Evolutionary conservation across 2,329 filamentous ascomycete genomes (phyloP).

Genomic region (Colletotrichum sp.): DNA sequence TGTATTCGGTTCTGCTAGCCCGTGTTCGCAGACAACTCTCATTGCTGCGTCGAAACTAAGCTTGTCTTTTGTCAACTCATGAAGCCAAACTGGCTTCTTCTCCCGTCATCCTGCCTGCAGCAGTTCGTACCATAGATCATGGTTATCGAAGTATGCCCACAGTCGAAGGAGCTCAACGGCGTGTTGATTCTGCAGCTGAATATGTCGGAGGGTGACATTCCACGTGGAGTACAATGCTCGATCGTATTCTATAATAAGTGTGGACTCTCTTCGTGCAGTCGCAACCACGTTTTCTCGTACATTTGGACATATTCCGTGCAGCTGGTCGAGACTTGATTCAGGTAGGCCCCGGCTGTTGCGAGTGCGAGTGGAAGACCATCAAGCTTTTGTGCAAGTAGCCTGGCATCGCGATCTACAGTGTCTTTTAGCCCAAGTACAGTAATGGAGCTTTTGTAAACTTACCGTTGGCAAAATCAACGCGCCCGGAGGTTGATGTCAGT

Average conservation of each 20-base stretch:
- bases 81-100: slow-evolving; percentile 25
- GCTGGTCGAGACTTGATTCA: slow-evolving; percentile 39
- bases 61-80: slow-evolving; percentile 23
- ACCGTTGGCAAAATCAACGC: slow-evolving; percentile 29
- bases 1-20: background rate
- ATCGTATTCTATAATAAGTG: slow-evolving; percentile 32
- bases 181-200: slow-evolving; percentile 33
- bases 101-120: slow-evolving; percentile 25
- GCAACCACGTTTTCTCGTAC: slow-evolving; percentile 43
- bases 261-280: slow-evolving; percentile 34
- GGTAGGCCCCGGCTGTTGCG: slow-evolving; percentile 48
- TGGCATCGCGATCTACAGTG: slow-evolving; percentile 31
- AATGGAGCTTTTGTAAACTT: background rate
- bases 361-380: slow-evolving; percentile 52
- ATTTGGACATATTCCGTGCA: slow-evolving; percentile 42
- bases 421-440: background rate
- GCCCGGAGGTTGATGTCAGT: slow-evolving; percentile 30
- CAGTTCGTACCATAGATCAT: slow-evolving; percentile 51
- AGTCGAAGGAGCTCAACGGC: slow-evolving; percentile 40
- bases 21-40: background rate
- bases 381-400: slow-evolving; percentile 36
- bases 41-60: slow-evolving; percentile 27
- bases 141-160: slow-evolving; percentile 47
- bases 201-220: slow-evolving; percentile 41
- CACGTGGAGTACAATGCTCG: slow-evolving; percentile 40